Evolutionary conservation across 1,139 yeast species (phyloP).

Genomic region (Taphrina confusa): DNA sequence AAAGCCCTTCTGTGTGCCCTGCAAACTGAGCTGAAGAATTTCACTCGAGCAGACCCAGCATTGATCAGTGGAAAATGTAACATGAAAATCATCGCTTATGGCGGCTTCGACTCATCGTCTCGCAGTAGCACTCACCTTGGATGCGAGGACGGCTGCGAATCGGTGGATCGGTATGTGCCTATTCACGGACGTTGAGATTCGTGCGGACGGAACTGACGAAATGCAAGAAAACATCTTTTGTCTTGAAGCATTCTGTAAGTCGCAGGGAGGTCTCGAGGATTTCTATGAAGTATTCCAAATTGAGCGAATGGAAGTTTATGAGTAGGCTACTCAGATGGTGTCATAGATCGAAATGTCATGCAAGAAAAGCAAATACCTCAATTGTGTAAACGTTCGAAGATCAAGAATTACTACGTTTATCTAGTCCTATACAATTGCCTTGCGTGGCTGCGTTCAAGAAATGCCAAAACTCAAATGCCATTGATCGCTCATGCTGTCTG

Average conservation of each 20-base stretch:
- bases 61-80: background rate
- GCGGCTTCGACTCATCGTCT: too few relatives aligned
- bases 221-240: conserved; percentile 3
- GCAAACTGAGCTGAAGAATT: background rate
- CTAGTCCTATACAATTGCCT: too few relatives aligned
- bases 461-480: too few relatives aligned
- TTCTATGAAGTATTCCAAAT: background rate
- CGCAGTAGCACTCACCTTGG: background rate
- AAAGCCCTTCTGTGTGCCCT: background rate
- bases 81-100: too few relatives aligned
- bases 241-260: background rate
- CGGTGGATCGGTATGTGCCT: conserved; percentile 6
- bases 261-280: background rate
- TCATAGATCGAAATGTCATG: too few relatives aligned
- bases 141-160: conserved; percentile 1
- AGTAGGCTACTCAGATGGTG: too few relatives aligned
- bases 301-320: background rate
- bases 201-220: background rate
- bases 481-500: too few relatives aligned
- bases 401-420: too few relatives aligned
- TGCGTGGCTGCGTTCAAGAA: too few relatives aligned
- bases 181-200: too few relatives aligned
- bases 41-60: background rate
- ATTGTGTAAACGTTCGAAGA: too few relatives aligned
- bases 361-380: too few relatives aligned